Evolutionary conservation across 805 yeast genomes (phyloP).

Genomic region (Kluyveromyces starmeri): DNA sequence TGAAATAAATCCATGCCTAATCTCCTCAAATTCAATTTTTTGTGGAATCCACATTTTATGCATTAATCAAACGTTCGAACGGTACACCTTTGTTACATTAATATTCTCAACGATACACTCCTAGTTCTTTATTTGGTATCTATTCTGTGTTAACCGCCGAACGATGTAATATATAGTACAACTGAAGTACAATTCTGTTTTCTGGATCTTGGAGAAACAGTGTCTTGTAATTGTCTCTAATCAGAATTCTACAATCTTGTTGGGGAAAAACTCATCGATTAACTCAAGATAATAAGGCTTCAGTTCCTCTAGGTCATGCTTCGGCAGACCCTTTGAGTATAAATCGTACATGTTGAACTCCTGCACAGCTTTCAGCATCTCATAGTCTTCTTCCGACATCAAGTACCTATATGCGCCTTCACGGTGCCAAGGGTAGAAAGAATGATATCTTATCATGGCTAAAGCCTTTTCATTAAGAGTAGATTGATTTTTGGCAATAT

Average conservation of each 20-base stretch:
- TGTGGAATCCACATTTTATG: too few species aligned
- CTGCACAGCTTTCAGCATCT: conserved; percentile 54
- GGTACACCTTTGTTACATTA: too few species aligned
- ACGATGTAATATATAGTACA: too few species aligned
- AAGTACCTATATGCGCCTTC: conserved; percentile 56
- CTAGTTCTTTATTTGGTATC: too few species aligned
- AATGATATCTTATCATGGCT: conserved; percentile 69
- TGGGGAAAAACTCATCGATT: conserved; percentile 61
- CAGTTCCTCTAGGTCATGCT: conserved; percentile 40
- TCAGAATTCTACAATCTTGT: conserved; percentile 45
- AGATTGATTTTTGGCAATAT: conserved; percentile 56
- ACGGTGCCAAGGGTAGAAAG: conserved; percentile 71
- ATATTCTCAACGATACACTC: too few species aligned
- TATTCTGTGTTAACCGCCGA: too few species aligned
- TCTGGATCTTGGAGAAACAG: too few species aligned
- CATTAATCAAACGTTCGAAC: too few species aligned
- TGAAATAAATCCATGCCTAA: too few species aligned
- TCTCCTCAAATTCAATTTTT: too few species aligned
- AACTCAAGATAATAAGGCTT: conserved; percentile 52
- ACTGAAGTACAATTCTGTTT: too few species aligned
- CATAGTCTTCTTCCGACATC: conserved; percentile 54
- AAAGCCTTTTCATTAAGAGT: conserved; percentile 55
- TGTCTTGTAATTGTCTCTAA: too few species aligned
- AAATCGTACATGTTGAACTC: conserved; percentile 62
- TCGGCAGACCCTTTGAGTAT: conserved; percentile 51